phyloP scores from a whole-genome alignment of 2,329 filamentous ascomycete species.

The Diaporthe citri region DNA sequence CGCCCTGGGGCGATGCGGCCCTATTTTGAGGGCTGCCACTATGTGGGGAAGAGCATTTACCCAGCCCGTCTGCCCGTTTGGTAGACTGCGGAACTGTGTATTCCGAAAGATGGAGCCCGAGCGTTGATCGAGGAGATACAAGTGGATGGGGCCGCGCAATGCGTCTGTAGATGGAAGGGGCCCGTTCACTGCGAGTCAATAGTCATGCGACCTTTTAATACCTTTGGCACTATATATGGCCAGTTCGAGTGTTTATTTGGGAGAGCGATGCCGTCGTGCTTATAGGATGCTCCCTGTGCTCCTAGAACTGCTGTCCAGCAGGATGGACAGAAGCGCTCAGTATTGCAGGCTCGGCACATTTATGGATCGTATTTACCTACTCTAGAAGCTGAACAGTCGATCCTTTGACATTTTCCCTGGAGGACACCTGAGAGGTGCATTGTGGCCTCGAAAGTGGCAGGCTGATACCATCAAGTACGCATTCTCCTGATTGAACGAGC shows the following conservation, averaged over 20 bases:
- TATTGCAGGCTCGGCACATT: neutral
- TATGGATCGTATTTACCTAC: neutral
- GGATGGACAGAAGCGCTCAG: neutral
- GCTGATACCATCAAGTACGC: neutral
- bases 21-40: slow-evolving; percentile 5
- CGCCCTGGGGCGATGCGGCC: neutral
- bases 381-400: neutral
- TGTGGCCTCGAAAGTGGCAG: neutral
- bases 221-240: neutral
- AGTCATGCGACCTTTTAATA: neutral
- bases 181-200: slow-evolving; percentile 10
- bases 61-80: neutral
- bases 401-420: neutral
- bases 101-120: slow-evolving; percentile 3
- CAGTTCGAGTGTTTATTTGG: neutral
- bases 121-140: neutral
- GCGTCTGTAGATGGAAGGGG: neutral
- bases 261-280: neutral
- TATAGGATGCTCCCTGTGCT: neutral
- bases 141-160: slow-evolving; percentile 16
- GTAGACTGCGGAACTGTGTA: neutral
- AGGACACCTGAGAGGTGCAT: neutral
- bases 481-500: neutral
- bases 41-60: slow-evolving; percentile 10
- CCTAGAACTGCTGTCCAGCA: too few species aligned